Evolutionary conservation across 2,329 filamentous ascomycete genomes (phyloP), one percentile per base, ranked within the genome.

Genomic region (Aspergillus fijiensis): DNA sequence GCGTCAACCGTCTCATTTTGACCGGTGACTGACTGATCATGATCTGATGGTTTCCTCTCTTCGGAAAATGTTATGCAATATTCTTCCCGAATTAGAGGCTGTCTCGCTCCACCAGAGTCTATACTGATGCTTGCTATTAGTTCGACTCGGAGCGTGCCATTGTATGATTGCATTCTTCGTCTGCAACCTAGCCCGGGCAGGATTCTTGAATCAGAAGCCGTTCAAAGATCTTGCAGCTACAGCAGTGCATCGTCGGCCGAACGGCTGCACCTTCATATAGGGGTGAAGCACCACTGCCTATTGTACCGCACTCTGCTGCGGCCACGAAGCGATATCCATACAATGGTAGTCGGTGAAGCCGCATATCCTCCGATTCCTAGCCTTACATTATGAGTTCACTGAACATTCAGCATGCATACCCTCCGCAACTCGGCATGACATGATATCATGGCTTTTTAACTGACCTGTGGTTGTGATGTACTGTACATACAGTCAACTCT

Each of bases 1-100:
- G 53, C 52, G 51, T 45, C 33, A 51, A 58, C 50, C 48, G 19
- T 35, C 27, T 55, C 42, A 23, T 48, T 47, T 49, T 29, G 45
- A 47, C 53, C 23, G 48, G 14, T 29, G 53, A 51, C 55, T 16
- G 42, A 55, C 12, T 11, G 29, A n/a, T 55, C 16, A 35, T 51
- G 23, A 49, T 23, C 51, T 52, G 33, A 42, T 52, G 23, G 27
- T 29, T 21, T 19, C 16, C 16, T 23, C 11, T 47, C 16, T 19
- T n/a, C 5, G 7, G 39, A 45, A 45, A 4, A 45, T n/a, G 14
- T 45, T 19, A 45, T 45, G 39, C 39, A 45, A 45, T 9, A 45
- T 19, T 19, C 39, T 19, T 14, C 27, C 21, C 53, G 45, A 55
- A 55, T 55, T 29, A 55, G 53, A 55, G 29, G 42, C 31, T 29